A percentile compares a stretch with the other conserved stretches of the same genome.
Conservation (phyloP, 495 filamentous ascomycete species). For the Penicillium pancosmium region DNA sequence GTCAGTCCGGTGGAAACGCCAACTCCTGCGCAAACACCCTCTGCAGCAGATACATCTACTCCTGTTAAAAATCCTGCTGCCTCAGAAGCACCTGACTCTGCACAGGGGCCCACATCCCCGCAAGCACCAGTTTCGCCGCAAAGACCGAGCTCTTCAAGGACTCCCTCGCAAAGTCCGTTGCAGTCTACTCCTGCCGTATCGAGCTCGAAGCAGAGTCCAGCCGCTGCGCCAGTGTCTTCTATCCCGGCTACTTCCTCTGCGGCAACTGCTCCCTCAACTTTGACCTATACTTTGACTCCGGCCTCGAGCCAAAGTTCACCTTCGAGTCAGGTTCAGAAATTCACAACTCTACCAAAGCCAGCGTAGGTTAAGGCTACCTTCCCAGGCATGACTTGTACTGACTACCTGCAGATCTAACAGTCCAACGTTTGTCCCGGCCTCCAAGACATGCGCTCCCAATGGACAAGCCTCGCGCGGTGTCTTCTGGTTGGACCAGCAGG, state of each 20-base stretch:
- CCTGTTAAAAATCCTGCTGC: background rate
- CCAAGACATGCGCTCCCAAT: conserved; percentile 25
- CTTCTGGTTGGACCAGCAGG: conserved; percentile 40
- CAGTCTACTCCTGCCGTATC: background rate
- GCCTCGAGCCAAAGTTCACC: background rate
- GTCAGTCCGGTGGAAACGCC: background rate
- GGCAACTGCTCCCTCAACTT: background rate
- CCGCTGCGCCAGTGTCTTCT: background rate
- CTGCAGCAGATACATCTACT: background rate
- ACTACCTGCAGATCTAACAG: background rate
- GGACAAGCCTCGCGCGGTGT: conserved; percentile 7
- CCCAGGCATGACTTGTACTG: background rate
- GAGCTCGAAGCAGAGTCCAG: background rate
- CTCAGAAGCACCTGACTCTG: background rate
- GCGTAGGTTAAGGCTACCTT: background rate
- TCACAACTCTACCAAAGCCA: background rate
- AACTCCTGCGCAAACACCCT: background rate
- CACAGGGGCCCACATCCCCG: background rate
- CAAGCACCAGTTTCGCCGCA: background rate
- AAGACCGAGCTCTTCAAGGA: background rate
- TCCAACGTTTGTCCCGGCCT: conserved; percentile 2
- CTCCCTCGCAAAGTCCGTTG: background rate
- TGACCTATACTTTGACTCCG: background rate
- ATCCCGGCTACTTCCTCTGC: background rate
- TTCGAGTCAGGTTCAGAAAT: background rate